Percentiles rank a stretch among this genome's conserved stretches.
phyloP scores from a whole-genome alignment of 768 basidiomycete species.

The Rhodotorula kratochvilovae region DNA sequence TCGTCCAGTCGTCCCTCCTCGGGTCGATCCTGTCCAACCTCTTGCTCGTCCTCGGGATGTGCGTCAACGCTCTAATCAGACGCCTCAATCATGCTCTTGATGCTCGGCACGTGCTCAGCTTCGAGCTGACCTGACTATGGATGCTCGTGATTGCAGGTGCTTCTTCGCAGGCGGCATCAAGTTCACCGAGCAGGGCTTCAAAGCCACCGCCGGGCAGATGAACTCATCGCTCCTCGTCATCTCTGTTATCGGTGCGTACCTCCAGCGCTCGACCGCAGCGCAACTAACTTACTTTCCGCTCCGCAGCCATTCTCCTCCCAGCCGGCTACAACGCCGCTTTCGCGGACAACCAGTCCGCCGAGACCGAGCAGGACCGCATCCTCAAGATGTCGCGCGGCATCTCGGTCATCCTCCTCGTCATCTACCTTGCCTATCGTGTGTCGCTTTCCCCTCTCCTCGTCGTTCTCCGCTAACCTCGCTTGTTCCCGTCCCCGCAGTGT shows the following conservation, averaged over 20 bases:
- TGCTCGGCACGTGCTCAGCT: too few relatives aligned
- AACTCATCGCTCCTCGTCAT: slow-evolving; percentile 42
- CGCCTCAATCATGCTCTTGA: too few relatives aligned
- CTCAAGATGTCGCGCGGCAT: slow-evolving; percentile 41
- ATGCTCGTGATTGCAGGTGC: too few relatives aligned
- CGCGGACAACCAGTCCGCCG: neutral
- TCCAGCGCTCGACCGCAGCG: neutral
- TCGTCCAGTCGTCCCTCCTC: slow-evolving; percentile 65
- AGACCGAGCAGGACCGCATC: slow-evolving; percentile 27
- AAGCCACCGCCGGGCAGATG: slow-evolving; percentile 39
- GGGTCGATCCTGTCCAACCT: slow-evolving; percentile 79
- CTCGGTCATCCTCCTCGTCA: slow-evolving; percentile 67
- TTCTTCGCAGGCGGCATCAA: slow-evolving; percentile 36
- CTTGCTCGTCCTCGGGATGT: slow-evolving; percentile 59
- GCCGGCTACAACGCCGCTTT: slow-evolving; percentile 64
- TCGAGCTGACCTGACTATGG: too few relatives aligned
- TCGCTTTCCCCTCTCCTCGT: neutral
- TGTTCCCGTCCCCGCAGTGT: slow-evolving; percentile 46
- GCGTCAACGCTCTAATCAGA: neutral
- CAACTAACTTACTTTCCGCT: neutral
- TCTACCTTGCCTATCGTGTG: slow-evolving; percentile 60
- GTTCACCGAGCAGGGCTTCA: slow-evolving; percentile 34
- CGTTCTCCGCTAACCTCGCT: neutral
- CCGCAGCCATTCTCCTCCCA: slow-evolving; percentile 38
- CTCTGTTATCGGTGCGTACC: slow-evolving; percentile 16